These are phyloP conservation scores for Perkinsela sp. DNA, from an alignment of 208 protist species.

Conservation along the genomic window DNA sequence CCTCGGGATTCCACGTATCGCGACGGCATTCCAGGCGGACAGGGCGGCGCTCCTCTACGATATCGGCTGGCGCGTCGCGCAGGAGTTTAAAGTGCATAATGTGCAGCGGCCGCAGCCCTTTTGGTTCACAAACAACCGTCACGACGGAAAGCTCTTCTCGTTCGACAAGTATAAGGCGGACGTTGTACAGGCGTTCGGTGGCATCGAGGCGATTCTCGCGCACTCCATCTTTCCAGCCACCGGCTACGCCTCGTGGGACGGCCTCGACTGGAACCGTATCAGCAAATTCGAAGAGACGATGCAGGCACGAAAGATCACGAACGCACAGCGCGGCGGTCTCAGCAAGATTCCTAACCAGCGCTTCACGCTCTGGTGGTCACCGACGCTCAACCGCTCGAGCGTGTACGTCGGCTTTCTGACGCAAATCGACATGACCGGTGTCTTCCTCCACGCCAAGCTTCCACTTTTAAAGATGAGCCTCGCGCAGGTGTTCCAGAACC, in stretches of 20 bases:
- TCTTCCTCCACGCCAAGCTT: conserved; percentile 99
- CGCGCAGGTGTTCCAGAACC: conserved; percentile 99
- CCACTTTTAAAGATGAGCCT: conserved; percentile 99
- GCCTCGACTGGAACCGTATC: conserved; percentile 98
- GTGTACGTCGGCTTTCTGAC: conserved; percentile 99
- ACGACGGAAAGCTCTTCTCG: conserved; percentile 99
- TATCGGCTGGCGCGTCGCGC: conserved; percentile 95
- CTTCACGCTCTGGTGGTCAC: conserved; percentile 99
- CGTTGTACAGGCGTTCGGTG: conserved; percentile 99
- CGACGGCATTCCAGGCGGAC: conserved; percentile 97
- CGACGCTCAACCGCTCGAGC: conserved; percentile 99
- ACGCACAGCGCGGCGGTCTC: conserved; percentile 97
- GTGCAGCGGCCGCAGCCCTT: conserved; percentile 92
- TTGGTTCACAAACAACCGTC: conserved; percentile 97
- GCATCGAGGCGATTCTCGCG: conserved; percentile 99
- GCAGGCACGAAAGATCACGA: conserved; percentile 97
- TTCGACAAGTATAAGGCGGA: conserved; percentile 99
- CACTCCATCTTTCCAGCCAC: conserved; percentile 99
- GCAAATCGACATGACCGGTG: conserved; percentile 99
- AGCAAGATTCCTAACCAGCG: conserved; percentile 99
- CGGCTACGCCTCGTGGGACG: conserved; percentile 98
- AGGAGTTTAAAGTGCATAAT: conserved; percentile 96
- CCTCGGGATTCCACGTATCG: conserved; percentile 97
- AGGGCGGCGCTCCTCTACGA: conserved; percentile 97
- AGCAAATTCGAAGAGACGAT: conserved; percentile 96